Evolutionary conservation across 2,329 filamentous ascomycete species (phyloP).

Genomic region (Arthrobotrys iridis): DNA sequence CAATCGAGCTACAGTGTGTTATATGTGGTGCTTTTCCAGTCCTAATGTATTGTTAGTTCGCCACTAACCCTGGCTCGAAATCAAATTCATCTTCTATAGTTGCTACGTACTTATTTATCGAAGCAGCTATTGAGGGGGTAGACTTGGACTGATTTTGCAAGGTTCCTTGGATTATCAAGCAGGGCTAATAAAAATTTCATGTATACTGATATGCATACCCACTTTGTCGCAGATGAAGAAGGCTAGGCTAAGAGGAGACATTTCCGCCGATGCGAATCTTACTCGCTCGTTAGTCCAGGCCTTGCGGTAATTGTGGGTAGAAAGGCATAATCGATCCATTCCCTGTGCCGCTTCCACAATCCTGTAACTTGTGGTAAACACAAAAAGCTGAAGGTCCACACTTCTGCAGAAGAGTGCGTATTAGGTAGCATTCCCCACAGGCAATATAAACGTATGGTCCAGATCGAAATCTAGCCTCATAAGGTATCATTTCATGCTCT

Average conservation of each 20-base stretch:
- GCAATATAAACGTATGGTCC: slow-evolving; percentile 18
- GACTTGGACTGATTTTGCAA: slow-evolving; percentile 6
- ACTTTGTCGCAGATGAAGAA: background rate
- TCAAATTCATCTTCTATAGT: slow-evolving; percentile 1
- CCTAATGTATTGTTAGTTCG: slow-evolving; percentile 18
- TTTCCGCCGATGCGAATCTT: slow-evolving; percentile 31
- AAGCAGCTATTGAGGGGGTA: slow-evolving; percentile 10
- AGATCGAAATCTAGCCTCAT: slow-evolving; percentile 39
- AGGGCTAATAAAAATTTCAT: slow-evolving; percentile 3
- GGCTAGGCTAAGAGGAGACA: slow-evolving; percentile 21
- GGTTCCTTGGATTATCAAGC: background rate
- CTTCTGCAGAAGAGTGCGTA: slow-evolving; percentile 31
- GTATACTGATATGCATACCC: slow-evolving; percentile 13
- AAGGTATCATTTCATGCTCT: slow-evolving; percentile 31
- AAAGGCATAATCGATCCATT: slow-evolving; percentile 41
- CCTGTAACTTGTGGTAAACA: slow-evolving; percentile 18
- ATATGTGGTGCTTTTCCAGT: background rate
- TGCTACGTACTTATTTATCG: background rate
- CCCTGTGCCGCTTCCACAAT: slow-evolving; percentile 33
- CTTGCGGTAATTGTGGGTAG: background rate
- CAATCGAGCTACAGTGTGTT: no score
- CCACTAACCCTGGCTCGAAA: background rate
- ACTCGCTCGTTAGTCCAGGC: slow-evolving; percentile 10
- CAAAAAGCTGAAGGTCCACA: slow-evolving; percentile 31
- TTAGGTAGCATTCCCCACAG: slow-evolving; percentile 44